A percentile compares a stretch with the other conserved stretches of the same genome.
These are phyloP conservation scores for Rhodotorula mucilaginosa DNA, from an alignment of 1,284 basidiomycete species.

Conservation along the genomic window DNA sequence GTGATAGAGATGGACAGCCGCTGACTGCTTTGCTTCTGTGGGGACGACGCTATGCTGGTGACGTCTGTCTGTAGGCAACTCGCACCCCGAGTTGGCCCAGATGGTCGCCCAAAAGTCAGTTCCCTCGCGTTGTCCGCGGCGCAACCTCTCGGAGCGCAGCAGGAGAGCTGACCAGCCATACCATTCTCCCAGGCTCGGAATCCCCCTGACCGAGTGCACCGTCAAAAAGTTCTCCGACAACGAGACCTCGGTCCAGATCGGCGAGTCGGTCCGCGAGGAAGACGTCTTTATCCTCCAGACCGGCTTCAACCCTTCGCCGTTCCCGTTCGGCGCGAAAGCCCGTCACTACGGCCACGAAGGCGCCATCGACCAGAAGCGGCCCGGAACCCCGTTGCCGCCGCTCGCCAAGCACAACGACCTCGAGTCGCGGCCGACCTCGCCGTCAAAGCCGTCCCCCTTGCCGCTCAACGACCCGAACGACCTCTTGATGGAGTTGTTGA, in stretches of 20 bases:
- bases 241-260: slow-evolving; percentile 50
- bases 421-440: slow-evolving; percentile 21
- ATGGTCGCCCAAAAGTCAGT: slow-evolving; percentile 91
- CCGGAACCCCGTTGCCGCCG: slow-evolving; percentile 29
- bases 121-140: background rate
- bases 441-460: slow-evolving; percentile 30
- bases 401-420: slow-evolving; percentile 60
- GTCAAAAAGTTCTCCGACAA: slow-evolving; percentile 83
- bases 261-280: slow-evolving; percentile 93
- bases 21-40: no score
- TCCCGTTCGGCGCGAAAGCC: slow-evolving; percentile 37
- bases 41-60: background rate
- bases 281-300: slow-evolving; percentile 93
- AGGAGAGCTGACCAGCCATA: background rate
- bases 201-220: slow-evolving; percentile 82
- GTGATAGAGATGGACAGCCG: no score
- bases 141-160: background rate
- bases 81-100: slow-evolving; percentile 93
- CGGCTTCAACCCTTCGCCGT: slow-evolving; percentile 47
- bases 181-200: slow-evolving; percentile 67
- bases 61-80: slow-evolving; percentile 68
- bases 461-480: slow-evolving; percentile 49
- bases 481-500: slow-evolving; percentile 66
- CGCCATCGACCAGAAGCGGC: slow-evolving; percentile 60
- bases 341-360: slow-evolving; percentile 45